A percentile compares a stretch with the other conserved stretches of the same genome.
Evolutionary conservation across 441 rosid species (phyloP).

Genomic region (Croton laevigatus): DNA sequence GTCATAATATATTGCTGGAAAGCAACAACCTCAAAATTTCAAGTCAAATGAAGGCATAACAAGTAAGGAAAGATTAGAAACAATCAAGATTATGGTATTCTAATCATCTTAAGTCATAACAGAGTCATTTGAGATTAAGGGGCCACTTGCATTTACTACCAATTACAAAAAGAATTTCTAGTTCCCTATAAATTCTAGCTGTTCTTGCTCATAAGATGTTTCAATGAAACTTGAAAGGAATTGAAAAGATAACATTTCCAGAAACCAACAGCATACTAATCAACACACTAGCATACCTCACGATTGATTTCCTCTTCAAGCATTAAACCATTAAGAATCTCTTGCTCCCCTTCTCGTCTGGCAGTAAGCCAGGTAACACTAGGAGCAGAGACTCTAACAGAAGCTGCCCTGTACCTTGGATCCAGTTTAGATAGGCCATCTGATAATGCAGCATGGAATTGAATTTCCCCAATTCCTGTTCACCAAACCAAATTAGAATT

Average conservation of each 20-base stretch:
- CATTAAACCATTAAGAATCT: conserved; percentile 61
- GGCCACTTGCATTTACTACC: not conserved
- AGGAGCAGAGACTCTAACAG: conserved; percentile 34
- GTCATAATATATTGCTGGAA: no score
- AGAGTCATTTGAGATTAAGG: not conserved
- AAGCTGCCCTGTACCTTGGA: conserved; percentile 59
- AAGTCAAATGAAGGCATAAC: not conserved
- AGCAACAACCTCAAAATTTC: not conserved
- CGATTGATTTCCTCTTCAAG: conserved; percentile 47
- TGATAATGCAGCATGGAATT: conserved; percentile 59
- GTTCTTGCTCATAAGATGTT: not conserved
- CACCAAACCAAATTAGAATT: conserved; percentile 22
- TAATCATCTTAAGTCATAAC: not conserved
- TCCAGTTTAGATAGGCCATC: conserved; percentile 60
- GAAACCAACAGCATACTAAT: not conserved
- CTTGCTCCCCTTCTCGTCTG: conserved; percentile 56
- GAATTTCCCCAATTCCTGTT: conserved; percentile 61
- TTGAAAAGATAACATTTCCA: not conserved
- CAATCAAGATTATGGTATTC: not conserved
- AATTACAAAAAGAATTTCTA: not conserved
- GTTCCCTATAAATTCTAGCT: not conserved
- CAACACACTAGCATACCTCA: conserved; percentile 38
- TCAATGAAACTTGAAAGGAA: not conserved
- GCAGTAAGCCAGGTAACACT: conserved; percentile 60
- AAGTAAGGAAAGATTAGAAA: not conserved